phyloP scores from a whole-genome alignment of 805 yeast species.

The Yamadazyma paraphyllophila region DNA sequence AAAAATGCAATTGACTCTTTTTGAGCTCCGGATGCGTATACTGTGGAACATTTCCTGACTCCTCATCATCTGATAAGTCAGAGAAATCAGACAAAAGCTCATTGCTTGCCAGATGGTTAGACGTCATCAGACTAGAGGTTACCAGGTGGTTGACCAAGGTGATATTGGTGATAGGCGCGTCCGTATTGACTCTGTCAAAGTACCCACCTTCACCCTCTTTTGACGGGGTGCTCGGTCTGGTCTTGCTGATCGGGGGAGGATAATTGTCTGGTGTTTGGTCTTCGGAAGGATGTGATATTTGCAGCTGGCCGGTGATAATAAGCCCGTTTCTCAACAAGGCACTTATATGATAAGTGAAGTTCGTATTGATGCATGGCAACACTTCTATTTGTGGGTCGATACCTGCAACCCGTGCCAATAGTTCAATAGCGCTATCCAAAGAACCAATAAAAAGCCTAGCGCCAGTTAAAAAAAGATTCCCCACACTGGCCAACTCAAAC shows the following conservation, averaged over 20 bases:
- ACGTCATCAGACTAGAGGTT: neutral
- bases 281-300: slow-evolving; percentile 79
- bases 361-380: slow-evolving; percentile 80
- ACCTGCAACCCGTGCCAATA: slow-evolving; percentile 62
- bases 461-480: slow-evolving; percentile 81
- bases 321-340: slow-evolving; percentile 69
- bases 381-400: slow-evolving; percentile 55
- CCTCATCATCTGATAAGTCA: slow-evolving; percentile 33
- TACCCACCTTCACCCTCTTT: slow-evolving; percentile 6
- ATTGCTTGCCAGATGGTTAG: neutral
- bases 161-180: slow-evolving; percentile 3
- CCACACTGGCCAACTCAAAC: slow-evolving; percentile 77
- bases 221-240: slow-evolving; percentile 24
- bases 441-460: slow-evolving; percentile 80
- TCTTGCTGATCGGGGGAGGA: slow-evolving; percentile 26
- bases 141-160: slow-evolving; percentile 8
- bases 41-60: slow-evolving; percentile 62
- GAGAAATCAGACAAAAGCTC: slow-evolving; percentile 11
- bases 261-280: slow-evolving; percentile 20
- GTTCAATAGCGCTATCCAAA: slow-evolving; percentile 78
- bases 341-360: slow-evolving; percentile 81
- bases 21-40: slow-evolving; percentile 78
- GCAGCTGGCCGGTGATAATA: slow-evolving; percentile 85
- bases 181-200: neutral
- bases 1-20: slow-evolving; percentile 71